Evolutionary conservation across 1,139 yeast genomes (phyloP).

Genomic region (Pichiaceae sp.): DNA sequence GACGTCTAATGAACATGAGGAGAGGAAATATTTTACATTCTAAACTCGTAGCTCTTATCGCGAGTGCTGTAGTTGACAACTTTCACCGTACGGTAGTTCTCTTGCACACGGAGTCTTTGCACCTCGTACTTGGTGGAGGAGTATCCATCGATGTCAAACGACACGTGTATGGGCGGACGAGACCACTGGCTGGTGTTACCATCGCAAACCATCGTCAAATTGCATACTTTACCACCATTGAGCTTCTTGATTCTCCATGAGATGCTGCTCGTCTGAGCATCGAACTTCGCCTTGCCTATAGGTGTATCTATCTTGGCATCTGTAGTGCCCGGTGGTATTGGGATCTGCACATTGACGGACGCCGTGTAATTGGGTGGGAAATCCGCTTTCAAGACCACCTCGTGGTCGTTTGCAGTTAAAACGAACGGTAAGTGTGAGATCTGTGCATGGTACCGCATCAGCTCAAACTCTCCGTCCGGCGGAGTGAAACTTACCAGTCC

Average conservation of each 20-base stretch:
- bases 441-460: conserved; percentile 70
- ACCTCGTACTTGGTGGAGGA: conserved; percentile 74
- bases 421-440: conserved; percentile 61
- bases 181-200: conserved; percentile 17
- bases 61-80: conserved; percentile 77
- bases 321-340: conserved; percentile 46
- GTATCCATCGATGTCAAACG: conserved; percentile 67
- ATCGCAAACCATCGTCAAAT: conserved; percentile 3
- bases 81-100: conserved; percentile 67
- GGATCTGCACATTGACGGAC: conserved; percentile 3
- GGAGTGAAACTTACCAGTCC: conserved; percentile 66
- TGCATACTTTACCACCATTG: conserved; percentile 10
- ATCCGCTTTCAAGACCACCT: conserved; percentile 2
- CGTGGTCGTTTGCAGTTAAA: conserved; percentile 22
- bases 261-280: conserved; percentile 8
- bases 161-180: conserved; percentile 69
- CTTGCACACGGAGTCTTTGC: conserved; percentile 62
- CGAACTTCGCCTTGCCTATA: conserved; percentile 42
- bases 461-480: conserved; percentile 85
- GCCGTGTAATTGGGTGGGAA: conserved; percentile 1
- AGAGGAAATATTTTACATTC: no score
- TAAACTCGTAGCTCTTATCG: conserved; percentile 4
- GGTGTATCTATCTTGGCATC: conserved; percentile 43
- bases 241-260: conserved; percentile 13
- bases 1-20: no score